phyloP scores from a whole-genome alignment of 2,329 filamentous ascomycete genomes.

The Exserohilum turcica region DNA sequence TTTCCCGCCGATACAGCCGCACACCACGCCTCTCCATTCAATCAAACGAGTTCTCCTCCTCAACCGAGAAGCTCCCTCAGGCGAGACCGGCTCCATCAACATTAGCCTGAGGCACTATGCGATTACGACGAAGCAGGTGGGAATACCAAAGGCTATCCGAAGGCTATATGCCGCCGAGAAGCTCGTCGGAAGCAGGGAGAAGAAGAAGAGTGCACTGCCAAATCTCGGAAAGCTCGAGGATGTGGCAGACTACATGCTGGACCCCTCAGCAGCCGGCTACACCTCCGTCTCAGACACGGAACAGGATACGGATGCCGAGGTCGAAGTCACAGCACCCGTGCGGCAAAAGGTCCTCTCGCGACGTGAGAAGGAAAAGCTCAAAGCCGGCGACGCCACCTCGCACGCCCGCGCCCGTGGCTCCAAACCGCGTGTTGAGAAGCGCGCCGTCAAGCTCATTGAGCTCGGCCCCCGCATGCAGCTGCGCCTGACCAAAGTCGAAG shows the following conservation, averaged over 20 bases:
- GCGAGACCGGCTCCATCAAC: conserved; percentile 66
- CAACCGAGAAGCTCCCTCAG: conserved; percentile 70
- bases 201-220: conserved; percentile 72
- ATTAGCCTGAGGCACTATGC: conserved; percentile 92
- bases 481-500: conserved; percentile 92
- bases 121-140: conserved; percentile 86
- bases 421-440: conserved; percentile 70
- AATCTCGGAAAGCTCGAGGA: conserved; percentile 91
- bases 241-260: conserved; percentile 92
- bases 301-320: conserved; percentile 90
- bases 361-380: conserved; percentile 53
- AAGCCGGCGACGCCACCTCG: conserved; percentile 48
- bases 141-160: conserved; percentile 81
- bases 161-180: conserved; percentile 86
- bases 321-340: conserved; percentile 73
- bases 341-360: conserved; percentile 66
- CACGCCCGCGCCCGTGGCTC: conserved; percentile 42
- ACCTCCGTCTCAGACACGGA: conserved; percentile 93
- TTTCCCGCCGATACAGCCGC: conserved; percentile 93
- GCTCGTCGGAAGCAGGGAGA: conserved; percentile 61
- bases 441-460: conserved; percentile 90
- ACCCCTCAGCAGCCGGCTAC: conserved; percentile 78
- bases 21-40: conserved; percentile 85
- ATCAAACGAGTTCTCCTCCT: conserved; percentile 89
- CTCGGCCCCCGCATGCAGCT: conserved; percentile 88